Evolutionary conservation across 2,329 filamentous ascomycete genomes (phyloP).

Genomic region (Thelonectria blattea): DNA sequence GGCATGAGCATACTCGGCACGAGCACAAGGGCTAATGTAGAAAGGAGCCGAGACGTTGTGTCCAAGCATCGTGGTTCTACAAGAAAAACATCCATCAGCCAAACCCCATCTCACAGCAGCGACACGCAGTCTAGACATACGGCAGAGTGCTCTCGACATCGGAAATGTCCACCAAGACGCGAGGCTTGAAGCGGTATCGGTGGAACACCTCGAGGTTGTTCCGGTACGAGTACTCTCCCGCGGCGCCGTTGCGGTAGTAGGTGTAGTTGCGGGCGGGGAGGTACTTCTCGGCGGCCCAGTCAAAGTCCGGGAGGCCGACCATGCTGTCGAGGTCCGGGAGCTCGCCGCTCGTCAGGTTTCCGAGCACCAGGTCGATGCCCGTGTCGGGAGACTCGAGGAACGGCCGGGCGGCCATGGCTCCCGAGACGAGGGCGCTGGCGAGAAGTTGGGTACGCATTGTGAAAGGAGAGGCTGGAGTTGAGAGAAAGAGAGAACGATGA

Average conservation of each 20-base stretch:
- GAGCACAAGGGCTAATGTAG: conserved; percentile 59
- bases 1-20: conserved; percentile 51
- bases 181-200: conserved; percentile 55
- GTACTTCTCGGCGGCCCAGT: conserved; percentile 56
- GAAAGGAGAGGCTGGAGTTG: conserved; percentile 15
- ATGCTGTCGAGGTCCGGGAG: conserved; percentile 53
- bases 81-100: background rate
- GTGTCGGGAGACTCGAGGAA: conserved; percentile 55
- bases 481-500: background rate
- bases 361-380: conserved; percentile 49
- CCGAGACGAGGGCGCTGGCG: conserved; percentile 40
- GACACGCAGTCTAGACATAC: conserved; percentile 26
- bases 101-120: conserved; percentile 1
- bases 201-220: conserved; percentile 62
- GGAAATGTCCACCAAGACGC: conserved; percentile 57
- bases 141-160: conserved; percentile 47
- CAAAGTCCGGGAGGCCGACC: conserved; percentile 59
- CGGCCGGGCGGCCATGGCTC: conserved; percentile 49
- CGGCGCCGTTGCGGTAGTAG: conserved; percentile 63
- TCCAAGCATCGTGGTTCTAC: conserved; percentile 56
- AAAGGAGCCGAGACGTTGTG: conserved; percentile 61
- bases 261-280: conserved; percentile 56
- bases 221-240: conserved; percentile 61
- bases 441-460: conserved; percentile 36
- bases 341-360: conserved; percentile 41